Evolutionary conservation across 2,329 filamentous ascomycete species (phyloP).

Genomic region (Pseudofabraea citricarpa): DNA sequence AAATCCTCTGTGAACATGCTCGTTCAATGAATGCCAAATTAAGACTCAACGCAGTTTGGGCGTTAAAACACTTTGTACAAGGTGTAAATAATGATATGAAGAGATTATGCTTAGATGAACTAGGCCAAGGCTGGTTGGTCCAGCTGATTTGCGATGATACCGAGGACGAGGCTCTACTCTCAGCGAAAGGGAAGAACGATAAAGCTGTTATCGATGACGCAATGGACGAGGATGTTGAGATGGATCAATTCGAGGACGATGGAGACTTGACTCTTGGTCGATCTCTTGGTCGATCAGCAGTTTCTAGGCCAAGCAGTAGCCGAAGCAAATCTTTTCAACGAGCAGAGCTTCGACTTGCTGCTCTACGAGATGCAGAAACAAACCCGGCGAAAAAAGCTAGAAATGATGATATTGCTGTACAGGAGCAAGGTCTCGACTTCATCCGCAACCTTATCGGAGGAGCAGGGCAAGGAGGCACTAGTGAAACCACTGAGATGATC

Average conservation of each 20-base stretch:
- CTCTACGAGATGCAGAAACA: conserved; percentile 60
- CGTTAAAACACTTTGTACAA: conserved; percentile 83
- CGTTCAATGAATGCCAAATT: conserved; percentile 75
- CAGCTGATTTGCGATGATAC: conserved; percentile 66
- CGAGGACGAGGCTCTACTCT: conserved; percentile 46
- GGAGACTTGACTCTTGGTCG: conserved; percentile 17
- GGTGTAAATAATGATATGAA: conserved; percentile 68
- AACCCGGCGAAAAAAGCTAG: conserved; percentile 64
- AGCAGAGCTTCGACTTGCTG: conserved; percentile 44
- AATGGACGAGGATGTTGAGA: conserved; percentile 55
- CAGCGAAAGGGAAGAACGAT: conserved; percentile 25
- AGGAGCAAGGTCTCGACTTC: conserved; percentile 87
- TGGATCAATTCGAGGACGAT: conserved; percentile 42
- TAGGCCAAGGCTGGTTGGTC: conserved; percentile 76
- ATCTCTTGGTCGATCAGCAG: conserved; percentile 12
- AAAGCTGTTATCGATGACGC: conserved; percentile 28
- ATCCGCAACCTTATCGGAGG: conserved; percentile 81
- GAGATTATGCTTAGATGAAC: conserved; percentile 69
- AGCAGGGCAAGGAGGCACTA: conserved; percentile 42
- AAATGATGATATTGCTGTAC: conserved; percentile 76
- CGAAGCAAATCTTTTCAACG: conserved; percentile 36
- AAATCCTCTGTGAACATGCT: conserved; percentile 76
- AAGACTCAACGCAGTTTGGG: conserved; percentile 85
- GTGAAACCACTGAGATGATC: conserved; percentile 67
- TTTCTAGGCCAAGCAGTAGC: conserved; percentile 21